Percentiles rank a stretch among this genome's conserved stretches.
phyloP scores from a whole-genome alignment of 345 rosid genomes.

The Turnera subulata region DNA sequence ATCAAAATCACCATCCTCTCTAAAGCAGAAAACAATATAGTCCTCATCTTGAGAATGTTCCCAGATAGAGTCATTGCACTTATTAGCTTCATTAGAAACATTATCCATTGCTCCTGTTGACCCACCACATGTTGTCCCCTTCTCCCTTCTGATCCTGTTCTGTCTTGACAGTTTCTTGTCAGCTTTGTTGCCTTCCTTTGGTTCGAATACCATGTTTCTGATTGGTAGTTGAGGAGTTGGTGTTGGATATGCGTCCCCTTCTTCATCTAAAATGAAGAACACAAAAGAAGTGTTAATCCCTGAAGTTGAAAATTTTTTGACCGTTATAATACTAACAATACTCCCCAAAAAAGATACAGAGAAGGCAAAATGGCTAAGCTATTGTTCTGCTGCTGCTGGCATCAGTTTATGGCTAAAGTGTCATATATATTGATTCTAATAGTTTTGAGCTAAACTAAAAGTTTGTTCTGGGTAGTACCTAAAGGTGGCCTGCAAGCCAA shows the following conservation, averaged over 20 bases:
- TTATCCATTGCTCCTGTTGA: constrained; percentile 24
- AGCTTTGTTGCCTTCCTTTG: constrained; percentile 14
- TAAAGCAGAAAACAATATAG: constrained; percentile 59
- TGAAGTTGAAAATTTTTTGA: not conserved
- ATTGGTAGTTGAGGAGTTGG: constrained; percentile 12
- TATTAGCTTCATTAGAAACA: constrained; percentile 25
- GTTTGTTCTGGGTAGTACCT: too few species aligned
- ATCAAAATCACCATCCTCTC: constrained; percentile 58
- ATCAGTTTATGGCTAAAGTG: too few species aligned
- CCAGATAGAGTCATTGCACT: constrained; percentile 21
- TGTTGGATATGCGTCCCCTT: constrained; percentile 21
- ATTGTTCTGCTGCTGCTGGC: too few species aligned
- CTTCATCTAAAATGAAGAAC: constrained; percentile 31
- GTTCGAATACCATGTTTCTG: constrained; percentile 13
- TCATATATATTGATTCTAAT: too few species aligned
- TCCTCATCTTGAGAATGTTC: constrained; percentile 47
- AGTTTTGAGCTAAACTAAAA: too few species aligned
- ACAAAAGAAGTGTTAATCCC: not conserved
- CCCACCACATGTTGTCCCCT: constrained; percentile 7
- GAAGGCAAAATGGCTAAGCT: too few species aligned
- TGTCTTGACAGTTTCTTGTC: constrained; percentile 19
- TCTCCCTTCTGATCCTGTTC: constrained; percentile 12
- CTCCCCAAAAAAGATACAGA: too few species aligned
- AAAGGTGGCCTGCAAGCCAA: constrained; percentile 46
- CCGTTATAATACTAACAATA: too few species aligned